Evolutionary conservation across 2,329 filamentous ascomycete genomes (phyloP).

Genomic region (Sporothrix euskadiensis): DNA sequence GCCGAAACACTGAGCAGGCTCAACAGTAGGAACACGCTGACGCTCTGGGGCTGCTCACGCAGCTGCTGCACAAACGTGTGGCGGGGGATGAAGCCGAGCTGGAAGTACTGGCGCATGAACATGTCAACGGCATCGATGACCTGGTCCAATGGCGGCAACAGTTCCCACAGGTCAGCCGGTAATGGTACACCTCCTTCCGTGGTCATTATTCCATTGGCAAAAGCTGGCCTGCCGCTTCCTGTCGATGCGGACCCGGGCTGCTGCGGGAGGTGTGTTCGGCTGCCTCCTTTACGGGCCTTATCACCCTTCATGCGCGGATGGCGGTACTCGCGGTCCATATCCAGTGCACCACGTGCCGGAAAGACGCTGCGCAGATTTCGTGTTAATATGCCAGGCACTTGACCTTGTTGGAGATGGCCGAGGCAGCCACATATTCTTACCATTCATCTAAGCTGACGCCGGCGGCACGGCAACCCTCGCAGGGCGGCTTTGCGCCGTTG

Average conservation of each 20-base stretch:
- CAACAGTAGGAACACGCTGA: constrained; percentile 57
- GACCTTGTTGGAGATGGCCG: too few species aligned
- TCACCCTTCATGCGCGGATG: constrained; percentile 55
- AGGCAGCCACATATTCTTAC: constrained; percentile 41
- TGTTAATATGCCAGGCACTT: neutral
- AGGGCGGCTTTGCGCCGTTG: constrained; percentile 37
- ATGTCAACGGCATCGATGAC: constrained; percentile 55
- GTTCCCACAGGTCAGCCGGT: constrained; percentile 49
- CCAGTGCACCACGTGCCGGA: constrained; percentile 54
- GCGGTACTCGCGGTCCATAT: constrained; percentile 57
- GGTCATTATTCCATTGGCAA: neutral
- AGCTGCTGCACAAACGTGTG: constrained; percentile 51
- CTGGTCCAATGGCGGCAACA: constrained; percentile 51
- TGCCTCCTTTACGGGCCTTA: constrained; percentile 43
- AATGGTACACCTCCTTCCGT: constrained; percentile 27
- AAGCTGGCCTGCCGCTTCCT: neutral
- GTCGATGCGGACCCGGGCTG: constrained; percentile 27
- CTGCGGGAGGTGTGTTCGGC: neutral
- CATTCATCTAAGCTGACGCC: constrained; percentile 53
- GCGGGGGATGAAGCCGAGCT: constrained; percentile 61
- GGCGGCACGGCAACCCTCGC: constrained; percentile 53
- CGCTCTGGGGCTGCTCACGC: constrained; percentile 48
- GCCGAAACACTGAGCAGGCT: constrained; percentile 59
- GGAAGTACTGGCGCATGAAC: constrained; percentile 59
- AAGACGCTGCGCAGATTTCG: constrained; percentile 46